Evolutionary conservation across 345 rosid genomes (phyloP), one percentile per base, ranked within the genome.

Genomic region (Citrus inodora): DNA sequence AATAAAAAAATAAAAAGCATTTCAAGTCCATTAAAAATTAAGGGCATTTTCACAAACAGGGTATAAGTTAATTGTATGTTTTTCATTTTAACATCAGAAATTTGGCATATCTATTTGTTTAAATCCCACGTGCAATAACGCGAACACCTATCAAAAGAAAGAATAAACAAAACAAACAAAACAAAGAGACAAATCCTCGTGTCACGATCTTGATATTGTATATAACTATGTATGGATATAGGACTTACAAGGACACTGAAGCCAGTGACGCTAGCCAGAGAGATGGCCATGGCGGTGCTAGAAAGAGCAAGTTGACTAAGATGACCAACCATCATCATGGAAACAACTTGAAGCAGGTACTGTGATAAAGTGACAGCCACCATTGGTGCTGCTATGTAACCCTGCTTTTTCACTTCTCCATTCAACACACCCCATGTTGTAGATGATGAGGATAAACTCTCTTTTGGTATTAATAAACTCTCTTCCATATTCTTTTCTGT

Each of bases 261-360:
- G 73, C 97, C 97, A 9, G 94, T 89, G 88, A 91, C 97, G 22
- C 70, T 59, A 33, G 89, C 79, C 79, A 94, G 87, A 65, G 98
- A 93, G 58, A 83, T 51, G 42, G 93, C 91, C 9, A 94, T 87
- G 87, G 98, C 92, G 21, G 96, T 83, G 87, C 94, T 90, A 4
- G 98, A 87, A 70, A 94, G 95, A 28, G 67, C 77, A 19, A 93
- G 97, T 82, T 91, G 85, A 9, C 96, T 91, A 38, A 92, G 92
- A 74, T 92, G 98, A 78, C 98, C 98, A 14, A 85, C 92, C 95
- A 94, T 91, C 90, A 89, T 90, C 8, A 88, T 74, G 2, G 97
- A 86, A 19, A 91, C 79, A 2, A 94, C 80, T 76, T 91, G 97
- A 68, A 90, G 63, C 27, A 85, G 70, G 78, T 85, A 89, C 86